Evolutionary conservation across 1,284 basidiomycete genomes (phyloP).

Genomic region (Boletellus deceptivus): DNA sequence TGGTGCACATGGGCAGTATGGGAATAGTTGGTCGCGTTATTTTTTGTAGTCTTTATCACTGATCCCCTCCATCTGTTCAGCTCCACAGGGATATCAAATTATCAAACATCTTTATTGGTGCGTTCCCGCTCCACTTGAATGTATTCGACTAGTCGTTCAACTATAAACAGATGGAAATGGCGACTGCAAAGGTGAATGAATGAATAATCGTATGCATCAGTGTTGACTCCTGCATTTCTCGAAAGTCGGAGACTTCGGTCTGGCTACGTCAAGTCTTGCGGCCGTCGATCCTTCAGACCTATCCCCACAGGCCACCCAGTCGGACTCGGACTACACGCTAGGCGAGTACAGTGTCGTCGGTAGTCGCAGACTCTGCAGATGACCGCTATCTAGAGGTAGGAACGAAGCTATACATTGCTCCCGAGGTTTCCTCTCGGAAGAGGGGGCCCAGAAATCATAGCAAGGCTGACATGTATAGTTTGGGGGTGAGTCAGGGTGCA

Average conservation of each 20-base stretch:
- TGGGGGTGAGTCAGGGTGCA: conserved; percentile 58
- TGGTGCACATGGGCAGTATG: conserved; percentile 86
- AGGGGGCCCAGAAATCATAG: conserved; percentile 67
- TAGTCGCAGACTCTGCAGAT: background rate
- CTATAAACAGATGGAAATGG: conserved; percentile 69
- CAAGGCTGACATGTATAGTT: conserved; percentile 94
- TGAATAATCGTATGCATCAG: background rate
- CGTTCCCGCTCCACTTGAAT: conserved; percentile 12
- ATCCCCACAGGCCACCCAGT: conserved; percentile 42
- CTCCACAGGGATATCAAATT: conserved; percentile 92
- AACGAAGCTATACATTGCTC: conserved; percentile 91
- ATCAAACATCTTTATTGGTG: conserved; percentile 89
- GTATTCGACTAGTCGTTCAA: background rate
- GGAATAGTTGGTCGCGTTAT: conserved; percentile 58
- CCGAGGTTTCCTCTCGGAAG: conserved; percentile 72
- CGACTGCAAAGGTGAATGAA: conserved; percentile 76
- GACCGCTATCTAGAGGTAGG: conserved; percentile 67
- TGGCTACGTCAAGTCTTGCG: conserved; percentile 82
- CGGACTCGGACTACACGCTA: conserved; percentile 70
- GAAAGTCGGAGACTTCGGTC: conserved; percentile 87
- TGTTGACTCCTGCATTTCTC: background rate
- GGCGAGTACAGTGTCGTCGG: conserved; percentile 40
- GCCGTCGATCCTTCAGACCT: conserved; percentile 70
- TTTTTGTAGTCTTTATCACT: background rate
- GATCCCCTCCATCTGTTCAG: conserved; percentile 31